These are phyloP conservation scores for Macrophomina tecta DNA, from an alignment of 2,329 filamentous ascomycete genomes.

Conservation along the genomic window DNA sequence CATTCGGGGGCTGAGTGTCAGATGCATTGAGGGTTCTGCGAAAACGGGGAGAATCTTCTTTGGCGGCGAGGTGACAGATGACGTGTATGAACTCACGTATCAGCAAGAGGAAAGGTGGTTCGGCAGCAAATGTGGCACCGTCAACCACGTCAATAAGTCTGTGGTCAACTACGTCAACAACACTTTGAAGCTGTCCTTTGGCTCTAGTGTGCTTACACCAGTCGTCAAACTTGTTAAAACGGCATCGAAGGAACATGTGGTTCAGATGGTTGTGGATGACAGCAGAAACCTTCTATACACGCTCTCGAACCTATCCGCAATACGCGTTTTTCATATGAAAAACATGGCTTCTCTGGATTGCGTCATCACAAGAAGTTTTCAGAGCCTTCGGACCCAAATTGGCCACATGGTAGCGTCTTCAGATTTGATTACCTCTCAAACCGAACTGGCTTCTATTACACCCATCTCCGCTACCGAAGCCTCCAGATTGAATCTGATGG, in stretches of 20 bases:
- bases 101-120: conserved; percentile 99
- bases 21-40: conserved; percentile 76
- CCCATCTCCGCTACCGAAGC: conserved; percentile 82
- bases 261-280: conserved; percentile 86
- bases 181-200: conserved; percentile 61
- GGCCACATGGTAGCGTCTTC: conserved; percentile 80
- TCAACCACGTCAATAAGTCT: conserved; percentile 82
- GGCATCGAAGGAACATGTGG: conserved; percentile 64
- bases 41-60: conserved; percentile 93
- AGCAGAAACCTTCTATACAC: conserved; percentile 88
- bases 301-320: conserved; percentile 84
- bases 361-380: conserved; percentile 62
- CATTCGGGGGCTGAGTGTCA: conserved; percentile 77
- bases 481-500: conserved; percentile 84
- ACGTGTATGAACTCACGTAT: conserved; percentile 93
- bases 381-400: conserved; percentile 69
- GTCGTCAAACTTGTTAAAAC: conserved; percentile 40
- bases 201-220: conserved; percentile 55
- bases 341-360: conserved; percentile 58
- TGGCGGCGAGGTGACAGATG: conserved; percentile 77
- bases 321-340: conserved; percentile 89
- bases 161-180: conserved; percentile 28
- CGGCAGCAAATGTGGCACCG: conserved; percentile 81
- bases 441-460: conserved; percentile 82
- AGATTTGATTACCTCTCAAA: conserved; percentile 70